Evolutionary conservation across 768 basidiomycete species (phyloP).

Genomic region (Lactarius hengduanensis): DNA sequence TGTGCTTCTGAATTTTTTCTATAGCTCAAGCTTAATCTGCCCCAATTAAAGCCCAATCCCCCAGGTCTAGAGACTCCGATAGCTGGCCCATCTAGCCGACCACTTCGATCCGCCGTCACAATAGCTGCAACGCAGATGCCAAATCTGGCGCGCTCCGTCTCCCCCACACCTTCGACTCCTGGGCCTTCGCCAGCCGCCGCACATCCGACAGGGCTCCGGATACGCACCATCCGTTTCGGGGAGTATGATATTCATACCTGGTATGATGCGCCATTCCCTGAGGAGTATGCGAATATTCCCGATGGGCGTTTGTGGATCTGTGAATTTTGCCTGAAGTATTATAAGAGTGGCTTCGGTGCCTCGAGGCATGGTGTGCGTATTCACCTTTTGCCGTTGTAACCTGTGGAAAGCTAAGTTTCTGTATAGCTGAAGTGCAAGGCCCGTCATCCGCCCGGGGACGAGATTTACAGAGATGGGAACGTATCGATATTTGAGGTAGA

Average conservation of each 20-base stretch:
- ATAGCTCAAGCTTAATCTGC: constrained; percentile 24
- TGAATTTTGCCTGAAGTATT: constrained; percentile 97
- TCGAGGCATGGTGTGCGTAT: constrained; percentile 76
- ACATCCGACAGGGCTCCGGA: constrained; percentile 51
- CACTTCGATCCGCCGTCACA: constrained; percentile 58
- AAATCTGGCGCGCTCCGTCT: constrained; percentile 28
- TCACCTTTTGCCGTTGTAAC: background rate
- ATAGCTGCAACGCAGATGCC: constrained; percentile 36
- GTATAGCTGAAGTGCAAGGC: constrained; percentile 89
- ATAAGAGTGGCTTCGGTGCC: constrained; percentile 89
- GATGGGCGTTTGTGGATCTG: constrained; percentile 96
- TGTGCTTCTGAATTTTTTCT: background rate
- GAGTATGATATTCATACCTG: constrained; percentile 93
- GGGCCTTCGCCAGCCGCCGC: constrained; percentile 23
- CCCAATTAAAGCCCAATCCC: constrained; percentile 52
- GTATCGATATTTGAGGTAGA: constrained; percentile 98
- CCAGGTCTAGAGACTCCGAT: constrained; percentile 40
- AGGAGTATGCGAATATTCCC: constrained; percentile 90
- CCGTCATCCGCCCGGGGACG: constrained; percentile 95
- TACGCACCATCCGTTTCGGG: constrained; percentile 88
- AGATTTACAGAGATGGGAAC: constrained; percentile 88
- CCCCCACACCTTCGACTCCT: constrained; percentile 43
- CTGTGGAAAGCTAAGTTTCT: constrained; percentile 10
- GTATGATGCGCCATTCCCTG: constrained; percentile 99
- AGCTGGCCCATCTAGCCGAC: constrained; percentile 60